Conservation (phyloP, 345 rosid genomes). For the Rhodamnia rubescens region DNA sequence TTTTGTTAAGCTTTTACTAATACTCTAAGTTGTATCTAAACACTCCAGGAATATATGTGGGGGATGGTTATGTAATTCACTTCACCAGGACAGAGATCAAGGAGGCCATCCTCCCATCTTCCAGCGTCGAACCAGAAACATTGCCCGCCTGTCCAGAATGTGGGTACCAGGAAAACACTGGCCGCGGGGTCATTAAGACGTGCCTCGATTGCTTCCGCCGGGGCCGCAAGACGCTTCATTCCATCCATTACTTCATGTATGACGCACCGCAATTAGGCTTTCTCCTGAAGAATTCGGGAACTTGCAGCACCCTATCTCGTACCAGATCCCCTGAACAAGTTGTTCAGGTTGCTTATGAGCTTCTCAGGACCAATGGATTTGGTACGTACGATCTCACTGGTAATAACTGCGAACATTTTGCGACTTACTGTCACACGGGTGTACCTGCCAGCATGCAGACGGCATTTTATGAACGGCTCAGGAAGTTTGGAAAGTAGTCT, state of each 20-base stretch:
- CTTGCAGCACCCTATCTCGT: neutral
- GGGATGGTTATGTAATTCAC: neutral
- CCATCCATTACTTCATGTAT: neutral
- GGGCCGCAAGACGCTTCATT: neutral
- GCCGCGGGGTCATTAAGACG: neutral
- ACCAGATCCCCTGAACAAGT: neutral
- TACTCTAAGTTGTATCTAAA: neutral
- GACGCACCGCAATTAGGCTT: neutral
- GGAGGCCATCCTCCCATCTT: neutral
- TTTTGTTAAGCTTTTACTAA: neutral
- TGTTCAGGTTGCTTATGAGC: neutral
- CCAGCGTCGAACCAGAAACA: neutral
- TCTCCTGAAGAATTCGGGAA: neutral
- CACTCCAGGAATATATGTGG: constrained; percentile 5
- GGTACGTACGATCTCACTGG: neutral
- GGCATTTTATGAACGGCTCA: neutral
- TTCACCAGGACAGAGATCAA: neutral
- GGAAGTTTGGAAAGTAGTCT: neutral
- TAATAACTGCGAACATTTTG: neutral
- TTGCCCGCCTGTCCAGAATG: neutral
- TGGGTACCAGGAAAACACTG: neutral
- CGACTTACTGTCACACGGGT: neutral
- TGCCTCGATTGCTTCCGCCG: neutral
- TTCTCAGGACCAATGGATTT: neutral
- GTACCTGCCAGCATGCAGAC: neutral